phyloP scores from a whole-genome alignment of 345 rosid genomes.

The Iberis pinnata region DNA sequence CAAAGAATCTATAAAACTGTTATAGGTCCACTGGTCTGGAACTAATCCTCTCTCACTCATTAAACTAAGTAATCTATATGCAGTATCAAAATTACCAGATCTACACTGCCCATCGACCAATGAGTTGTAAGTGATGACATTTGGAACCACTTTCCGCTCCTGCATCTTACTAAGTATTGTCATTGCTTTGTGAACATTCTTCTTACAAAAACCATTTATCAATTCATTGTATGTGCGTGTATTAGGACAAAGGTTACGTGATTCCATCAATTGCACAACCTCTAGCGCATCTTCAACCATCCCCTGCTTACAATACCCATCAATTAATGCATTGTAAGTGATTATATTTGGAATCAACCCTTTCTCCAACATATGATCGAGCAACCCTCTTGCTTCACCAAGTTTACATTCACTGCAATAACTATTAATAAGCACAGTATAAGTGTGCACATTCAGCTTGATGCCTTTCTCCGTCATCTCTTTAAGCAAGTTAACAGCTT shows the following conservation, averaged over 20 bases:
- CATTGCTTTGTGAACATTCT: constrained; percentile 83
- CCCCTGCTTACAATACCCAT: constrained; percentile 74
- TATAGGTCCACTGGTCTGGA: constrained; percentile 72
- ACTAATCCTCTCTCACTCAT: constrained; percentile 48
- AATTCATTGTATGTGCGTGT: constrained; percentile 79
- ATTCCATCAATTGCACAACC: constrained; percentile 62
- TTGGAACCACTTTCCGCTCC: constrained; percentile 44
- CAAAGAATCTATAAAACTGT: constrained; percentile 55
- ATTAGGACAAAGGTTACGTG: constrained; percentile 51
- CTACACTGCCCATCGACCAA: constrained; percentile 73
- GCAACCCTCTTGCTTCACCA: constrained; percentile 51
- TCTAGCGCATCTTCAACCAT: constrained; percentile 50
- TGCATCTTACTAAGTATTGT: constrained; percentile 50
- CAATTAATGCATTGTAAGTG: constrained; percentile 77
- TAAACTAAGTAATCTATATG: constrained; percentile 61
- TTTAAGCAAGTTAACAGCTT: constrained; percentile 46
- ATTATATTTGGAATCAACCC: constrained; percentile 56
- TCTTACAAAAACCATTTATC: constrained; percentile 59
- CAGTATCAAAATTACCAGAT: constrained; percentile 62
- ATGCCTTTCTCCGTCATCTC: constrained; percentile 65
- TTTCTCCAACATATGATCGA: constrained; percentile 50
- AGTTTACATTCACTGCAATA: constrained; percentile 50
- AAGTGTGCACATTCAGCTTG: constrained; percentile 68
- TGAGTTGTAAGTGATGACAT: constrained; percentile 56
- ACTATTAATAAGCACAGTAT: constrained; percentile 61